Base-by-base conservation (phyloP, 2,329 filamentous ascomycete genomes). In the Talaromyces amestolkiae region DNA sequence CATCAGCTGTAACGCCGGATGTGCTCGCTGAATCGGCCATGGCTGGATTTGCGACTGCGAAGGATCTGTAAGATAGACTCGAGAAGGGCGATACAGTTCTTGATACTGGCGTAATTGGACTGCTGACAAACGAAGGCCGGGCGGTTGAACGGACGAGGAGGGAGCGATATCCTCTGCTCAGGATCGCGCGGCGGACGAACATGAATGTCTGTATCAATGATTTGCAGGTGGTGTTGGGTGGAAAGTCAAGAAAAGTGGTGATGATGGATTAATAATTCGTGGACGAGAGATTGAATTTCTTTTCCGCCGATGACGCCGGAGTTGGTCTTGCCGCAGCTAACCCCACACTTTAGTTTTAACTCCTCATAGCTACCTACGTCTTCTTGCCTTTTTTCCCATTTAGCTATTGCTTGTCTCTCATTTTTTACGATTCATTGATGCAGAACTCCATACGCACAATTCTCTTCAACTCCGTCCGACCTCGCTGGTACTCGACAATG, bases 1-100 rank as follows among this genome's bases (percentile, higher is more conserved):
- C 85, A 43, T 88, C 87, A 67, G 92, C 88, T 51, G 92, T 94
- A 73, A 97, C 89, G 68, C 84, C 84, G 39, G 83, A 82, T 58
- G 85, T 81, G 67, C 84, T 82, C 61, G 82, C 84, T 68, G 76
- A 68, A 66, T 80, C 80, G 39, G 79, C 78, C 77, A 80, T 80
- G 61, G 77, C 74, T 65, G 76, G 73, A 73, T 76, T 72, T 49
- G 76, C 66, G 31, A 74, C 72, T 43, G 73, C 68, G 69, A 73
- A 73, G 10, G 74, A 73, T 67, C 76, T 74, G 43, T 74, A 71
- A 62, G 75, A 73, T 51, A 77, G 69, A 45, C 75, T 77, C 65
- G 76, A 77, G 51, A 74, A 70, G 15, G 72, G 67, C 62, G 70
- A 70, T 41, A 70, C 45, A 19, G 15, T 35, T 22, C n/a, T 47